Base-by-base conservation (phyloP, 768 basidiomycete genomes). In the Gelatoporia subvermispora region DNA sequence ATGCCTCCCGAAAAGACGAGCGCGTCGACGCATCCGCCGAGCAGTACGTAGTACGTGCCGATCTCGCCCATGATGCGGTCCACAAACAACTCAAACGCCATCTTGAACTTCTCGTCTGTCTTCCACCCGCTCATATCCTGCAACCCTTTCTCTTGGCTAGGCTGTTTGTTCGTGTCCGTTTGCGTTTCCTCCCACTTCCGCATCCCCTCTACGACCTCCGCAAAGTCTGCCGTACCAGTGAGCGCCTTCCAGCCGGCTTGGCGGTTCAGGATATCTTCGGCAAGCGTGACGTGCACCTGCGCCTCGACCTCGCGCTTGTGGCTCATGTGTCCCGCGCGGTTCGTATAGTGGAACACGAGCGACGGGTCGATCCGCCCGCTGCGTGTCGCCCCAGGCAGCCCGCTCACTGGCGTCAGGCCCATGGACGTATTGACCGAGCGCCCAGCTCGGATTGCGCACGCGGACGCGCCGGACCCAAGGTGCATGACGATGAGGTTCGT, bases 381-480 rank as follows among this genome's bases (percentile, higher is more conserved):
- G 42, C 93, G 83, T 1, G 93, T 94, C 2, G 89, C 91, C 15
- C 93, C 93, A 3, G 93, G 91, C 0, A 95, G 71, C 2, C 92
- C 92, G 47, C 82, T 81, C n/a, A 93, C 66, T 3, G 92, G 93
- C 1, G 93, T 93, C 34, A 96, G 76, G 3, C 92, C 93, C 93
- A 96, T 96, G 34, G 81, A 84, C 1, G 91, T 94, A 65, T 95
- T 90, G 54, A 85, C 73, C 18, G 87, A 89, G 50, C 76, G 68
- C 18, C 93, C 93, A 35, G 72, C 61, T 42, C 74, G 73, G 63
- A 95, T 84, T 16, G 82, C 81, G 64, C 90, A 93, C 13, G 77
- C 80, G 13, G 85, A 90, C 0, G 92, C 93, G 13, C 93, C 93
- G n/a, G 88, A 89, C 4, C 93, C 93, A 47, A 95, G 79, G 64